These are phyloP conservation scores for Excoecaria cochinchinensis DNA, from an alignment of 345 rosid genomes.

Conservation along the genomic window DNA sequence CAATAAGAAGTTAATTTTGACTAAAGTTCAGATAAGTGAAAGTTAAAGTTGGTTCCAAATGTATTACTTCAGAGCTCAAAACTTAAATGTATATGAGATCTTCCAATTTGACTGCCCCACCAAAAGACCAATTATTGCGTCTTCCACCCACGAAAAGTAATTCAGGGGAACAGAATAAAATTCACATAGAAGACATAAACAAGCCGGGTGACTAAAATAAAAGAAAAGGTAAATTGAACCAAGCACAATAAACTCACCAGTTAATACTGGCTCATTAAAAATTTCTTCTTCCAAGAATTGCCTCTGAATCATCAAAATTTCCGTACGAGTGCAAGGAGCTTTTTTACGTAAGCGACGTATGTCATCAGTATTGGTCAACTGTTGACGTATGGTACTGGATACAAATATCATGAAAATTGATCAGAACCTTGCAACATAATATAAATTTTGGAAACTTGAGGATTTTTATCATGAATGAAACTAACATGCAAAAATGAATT, in stretches of 20 bases:
- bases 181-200: neutral
- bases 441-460: neutral
- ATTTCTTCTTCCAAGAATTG: constrained; percentile 74
- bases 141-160: neutral
- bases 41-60: neutral
- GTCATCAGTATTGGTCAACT: constrained; percentile 79
- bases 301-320: constrained; percentile 80
- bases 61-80: neutral
- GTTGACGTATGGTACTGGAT: constrained; percentile 80
- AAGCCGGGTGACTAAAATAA: neutral
- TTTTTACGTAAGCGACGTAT: constrained; percentile 93
- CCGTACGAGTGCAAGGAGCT: constrained; percentile 94
- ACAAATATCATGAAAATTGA: constrained; percentile 27
- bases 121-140: neutral
- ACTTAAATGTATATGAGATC: neutral
- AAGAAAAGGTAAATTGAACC: neutral
- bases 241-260: constrained; percentile 59
- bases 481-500: neutral
- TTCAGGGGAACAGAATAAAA: neutral
- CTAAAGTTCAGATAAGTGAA: neutral
- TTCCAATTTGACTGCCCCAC: neutral
- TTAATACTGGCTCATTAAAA: constrained; percentile 56
- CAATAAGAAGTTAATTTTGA: neutral
- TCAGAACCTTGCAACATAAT: constrained; percentile 20
- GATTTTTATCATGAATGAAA: neutral